phyloP scores from a whole-genome alignment of 306 rosid genomes.

The Mimosa bimucronata region DNA sequence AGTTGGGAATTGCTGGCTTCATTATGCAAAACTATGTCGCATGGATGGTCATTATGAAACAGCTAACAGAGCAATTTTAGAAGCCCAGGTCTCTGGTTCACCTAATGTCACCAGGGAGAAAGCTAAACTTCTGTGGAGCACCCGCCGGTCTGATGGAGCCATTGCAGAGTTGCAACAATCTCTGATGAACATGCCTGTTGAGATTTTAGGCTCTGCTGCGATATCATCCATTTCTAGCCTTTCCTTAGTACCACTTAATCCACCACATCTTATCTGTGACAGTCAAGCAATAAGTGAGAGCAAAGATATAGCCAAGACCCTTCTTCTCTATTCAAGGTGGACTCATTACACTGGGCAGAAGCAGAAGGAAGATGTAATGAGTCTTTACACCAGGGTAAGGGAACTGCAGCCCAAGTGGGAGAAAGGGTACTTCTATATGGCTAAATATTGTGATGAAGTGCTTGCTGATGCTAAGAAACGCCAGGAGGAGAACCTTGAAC shows the following conservation, averaged over 20 bases:
- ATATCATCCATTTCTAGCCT: conserved; percentile 90
- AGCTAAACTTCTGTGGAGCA: conserved; percentile 93
- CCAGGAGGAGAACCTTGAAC: conserved; percentile 79
- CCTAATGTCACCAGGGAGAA: conserved; percentile 91
- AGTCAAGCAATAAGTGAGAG: conserved; percentile 77
- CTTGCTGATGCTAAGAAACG: conserved; percentile 96
- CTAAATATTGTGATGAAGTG: conserved; percentile 91
- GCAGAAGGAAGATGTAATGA: conserved; percentile 90
- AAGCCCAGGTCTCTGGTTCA: conserved; percentile 89
- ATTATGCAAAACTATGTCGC: conserved; percentile 94
- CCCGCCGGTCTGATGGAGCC: conserved; percentile 94
- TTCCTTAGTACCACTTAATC: conserved; percentile 74
- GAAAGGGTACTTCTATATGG: conserved; percentile 91
- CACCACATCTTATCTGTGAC: conserved; percentile 57
- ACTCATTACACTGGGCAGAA: conserved; percentile 98
- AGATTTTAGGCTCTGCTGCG: conserved; percentile 75
- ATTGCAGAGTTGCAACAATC: conserved; percentile 87
- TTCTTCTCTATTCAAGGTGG: conserved; percentile 95
- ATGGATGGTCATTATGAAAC: conserved; percentile 97
- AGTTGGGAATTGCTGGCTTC: conserved; percentile 97
- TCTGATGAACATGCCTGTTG: conserved; percentile 83
- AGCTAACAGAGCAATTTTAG: conserved; percentile 90
- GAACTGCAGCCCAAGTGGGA: conserved; percentile 97
- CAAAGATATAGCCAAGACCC: conserved; percentile 80
- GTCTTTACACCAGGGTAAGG: conserved; percentile 86